Evolutionary conservation across 805 yeast genomes (phyloP), one percentile per base, ranked within the genome.

Genomic region (Candida gorgasii): DNA sequence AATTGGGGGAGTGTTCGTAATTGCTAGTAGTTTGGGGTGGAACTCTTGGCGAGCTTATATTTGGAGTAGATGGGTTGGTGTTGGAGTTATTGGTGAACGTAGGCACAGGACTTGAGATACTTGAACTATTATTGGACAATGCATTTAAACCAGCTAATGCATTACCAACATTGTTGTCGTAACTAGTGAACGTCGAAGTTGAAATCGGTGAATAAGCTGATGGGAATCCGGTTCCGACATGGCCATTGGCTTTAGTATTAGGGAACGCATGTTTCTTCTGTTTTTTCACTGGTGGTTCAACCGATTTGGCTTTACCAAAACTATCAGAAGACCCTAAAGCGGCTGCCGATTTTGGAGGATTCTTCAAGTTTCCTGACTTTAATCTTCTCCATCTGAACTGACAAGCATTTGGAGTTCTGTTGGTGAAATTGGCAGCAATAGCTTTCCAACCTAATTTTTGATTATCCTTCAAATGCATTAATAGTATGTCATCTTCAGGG

Each of bases 381-480:
- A 71, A 61, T 19, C 76, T 52, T 51, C 76, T 61, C 76, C 76
- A 71, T 44, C 76, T 60, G 46, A 70, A 70, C 52, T 70, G 76
- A 49, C 76, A 70, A 14, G 76, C 76, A 48, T 70, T 71, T 42
- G 76, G 76, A 11, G 76, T 71, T 46, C 76, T 52, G 54, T 71
- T 70, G 42, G 53, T 61, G 57, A 71, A 71, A 41, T 71, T 64
- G 46, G 63, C 55, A 29, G 75, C 74, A 36, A 71, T 69, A 42
- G 70, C 76, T 52, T 71, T 71, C 76, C 76, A 71, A 11, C 76
- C 76, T 41, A 71, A 53, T 51, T 71, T 70, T 53, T 71, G 75
- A 42, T 54, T 63, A 54, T 71, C 76, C 50, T 71, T 71, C 41
- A 71, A 57, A 49, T 71, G 76, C 74, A 70, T 68, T 32, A 71